Conservation (phyloP, 2,329 filamentous ascomycete species). For the Lasiodiplodia gonubiensis region DNA sequence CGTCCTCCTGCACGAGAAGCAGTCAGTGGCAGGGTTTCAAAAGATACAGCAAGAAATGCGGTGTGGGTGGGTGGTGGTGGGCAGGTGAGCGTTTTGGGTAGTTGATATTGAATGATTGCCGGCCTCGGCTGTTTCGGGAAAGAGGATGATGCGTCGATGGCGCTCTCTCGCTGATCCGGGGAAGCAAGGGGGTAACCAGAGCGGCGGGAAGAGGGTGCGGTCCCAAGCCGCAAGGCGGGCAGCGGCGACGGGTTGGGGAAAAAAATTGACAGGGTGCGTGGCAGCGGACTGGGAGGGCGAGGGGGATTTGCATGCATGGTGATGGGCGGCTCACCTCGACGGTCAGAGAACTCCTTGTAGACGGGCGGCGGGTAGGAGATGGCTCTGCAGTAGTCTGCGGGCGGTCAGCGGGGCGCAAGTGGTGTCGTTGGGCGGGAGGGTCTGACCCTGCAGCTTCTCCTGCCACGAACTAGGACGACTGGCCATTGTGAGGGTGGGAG, state of each 20-base stretch:
- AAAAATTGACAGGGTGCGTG: neutral
- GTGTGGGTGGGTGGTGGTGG: slow-evolving; percentile 4
- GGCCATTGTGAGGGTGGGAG: slow-evolving; percentile 28
- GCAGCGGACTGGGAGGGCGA: neutral
- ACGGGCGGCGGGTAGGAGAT: slow-evolving; percentile 37
- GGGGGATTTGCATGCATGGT: slow-evolving; percentile 5
- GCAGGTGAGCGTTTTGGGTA: slow-evolving; percentile 12
- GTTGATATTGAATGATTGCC: slow-evolving; percentile 28
- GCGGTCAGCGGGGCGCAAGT: slow-evolving; percentile 25
- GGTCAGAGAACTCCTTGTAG: slow-evolving; percentile 46
- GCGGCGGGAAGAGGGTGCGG: slow-evolving; percentile 11
- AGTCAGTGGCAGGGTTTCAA: slow-evolving; percentile 4
- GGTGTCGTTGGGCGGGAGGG: neutral
- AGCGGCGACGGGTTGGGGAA: slow-evolving; percentile 5
- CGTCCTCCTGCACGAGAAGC: slow-evolving; percentile 39
- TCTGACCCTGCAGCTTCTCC: slow-evolving; percentile 40
- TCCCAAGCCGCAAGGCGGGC: slow-evolving; percentile 14
- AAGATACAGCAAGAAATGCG: slow-evolving; percentile 11
- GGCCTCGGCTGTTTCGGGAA: slow-evolving; percentile 23
- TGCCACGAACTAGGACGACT: slow-evolving; percentile 27
- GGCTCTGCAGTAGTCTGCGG: slow-evolving; percentile 42
- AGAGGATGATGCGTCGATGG: slow-evolving; percentile 26
- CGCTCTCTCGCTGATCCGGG: slow-evolving; percentile 25
- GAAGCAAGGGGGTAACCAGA: slow-evolving; percentile 29
- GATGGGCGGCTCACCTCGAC: slow-evolving; percentile 38